Base-by-base conservation (phyloP, 805 yeast species). In the Wickerhamiella australiensis region DNA sequence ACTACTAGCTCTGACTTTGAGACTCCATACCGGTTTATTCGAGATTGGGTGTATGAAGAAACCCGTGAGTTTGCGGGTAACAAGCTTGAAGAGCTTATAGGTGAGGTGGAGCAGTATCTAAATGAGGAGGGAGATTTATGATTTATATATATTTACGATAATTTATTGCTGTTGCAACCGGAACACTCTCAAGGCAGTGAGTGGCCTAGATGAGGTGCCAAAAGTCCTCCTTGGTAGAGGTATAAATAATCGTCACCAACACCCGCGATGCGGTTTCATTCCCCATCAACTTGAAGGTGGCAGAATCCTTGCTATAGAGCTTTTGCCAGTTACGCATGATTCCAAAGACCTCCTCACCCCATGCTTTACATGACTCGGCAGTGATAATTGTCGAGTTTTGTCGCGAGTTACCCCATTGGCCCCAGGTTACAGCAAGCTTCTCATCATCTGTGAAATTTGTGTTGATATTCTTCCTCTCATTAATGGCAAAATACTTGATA, bases 311-410 rank as follows among this genome's bases (percentile, higher is more conserved):
- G 55, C 78, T 75, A 63, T 87, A 92, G 50, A 92, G 71, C 55
- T 81, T 73, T 44, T 82, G 83, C 99, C 99, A 92, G 63, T 88
- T 95, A 37, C 72, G 67, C 92, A 96, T 85, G 53, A 92, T 82
- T 51, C 78, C 74, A 65, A 86, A 92, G 0, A 95, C 94, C 64
- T 92, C 99, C 59, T 88, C 96, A 57, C 82, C 77, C 98, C 98
- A 92, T 0, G 96, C 96, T 56, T 77, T 76, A 69, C 92, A 90
- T 1, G 96, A 85, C 58, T 87, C 95, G 57, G 79, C 83, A 61
- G 88, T 96, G 50, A 92, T 80, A 53, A 88, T 82, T 0, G 98
- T 92, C 0, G 96, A 84, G 65, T 88, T 96, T 33, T 86, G 76
- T 33, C 87, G 80, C 55, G 87, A 77, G 64, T 81, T 81, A 6